These are phyloP conservation scores for Candida manassasensis DNA, from an alignment of 805 yeast species.

Conservation along the genomic window DNA sequence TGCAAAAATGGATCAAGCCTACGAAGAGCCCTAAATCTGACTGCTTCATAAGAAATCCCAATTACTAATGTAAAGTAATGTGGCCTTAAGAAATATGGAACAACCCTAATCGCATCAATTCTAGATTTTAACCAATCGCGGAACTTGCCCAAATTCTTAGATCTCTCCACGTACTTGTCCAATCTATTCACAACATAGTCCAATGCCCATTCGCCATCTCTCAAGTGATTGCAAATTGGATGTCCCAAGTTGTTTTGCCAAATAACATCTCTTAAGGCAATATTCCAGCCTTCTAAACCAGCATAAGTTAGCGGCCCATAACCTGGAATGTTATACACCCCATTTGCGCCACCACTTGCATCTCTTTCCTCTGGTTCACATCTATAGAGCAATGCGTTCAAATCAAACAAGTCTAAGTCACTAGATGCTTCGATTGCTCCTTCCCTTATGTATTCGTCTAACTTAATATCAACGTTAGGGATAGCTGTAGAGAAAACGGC, in stretches of 20 bases:
- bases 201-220: slow-evolving; percentile 86
- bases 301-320: slow-evolving; percentile 76
- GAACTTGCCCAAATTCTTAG: slow-evolving; percentile 50
- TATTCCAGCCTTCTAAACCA: slow-evolving; percentile 90
- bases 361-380: slow-evolving; percentile 89
- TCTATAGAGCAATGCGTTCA: slow-evolving; percentile 70
- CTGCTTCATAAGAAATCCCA: slow-evolving; percentile 80
- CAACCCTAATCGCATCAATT: slow-evolving; percentile 53
- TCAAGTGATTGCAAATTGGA: slow-evolving; percentile 73
- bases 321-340: slow-evolving; percentile 70
- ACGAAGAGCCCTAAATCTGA: slow-evolving; percentile 61
- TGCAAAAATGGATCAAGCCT: slow-evolving; percentile 52
- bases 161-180: slow-evolving; percentile 43
- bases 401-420: slow-evolving; percentile 57
- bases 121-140: slow-evolving; percentile 67
- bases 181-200: slow-evolving; percentile 68
- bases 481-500: slow-evolving; percentile 74
- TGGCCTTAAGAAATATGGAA: slow-evolving; percentile 81
- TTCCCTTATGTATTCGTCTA: slow-evolving; percentile 62
- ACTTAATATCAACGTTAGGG: slow-evolving; percentile 55
- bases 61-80: slow-evolving; percentile 80
- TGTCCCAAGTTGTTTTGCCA: slow-evolving; percentile 74
- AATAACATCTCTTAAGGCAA: slow-evolving; percentile 59
- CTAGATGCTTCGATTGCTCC: slow-evolving; percentile 76
- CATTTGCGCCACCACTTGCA: slow-evolving; percentile 63